Conservation (phyloP, 352 stramenopile species). For the Globisporangium nodosum region DNA sequence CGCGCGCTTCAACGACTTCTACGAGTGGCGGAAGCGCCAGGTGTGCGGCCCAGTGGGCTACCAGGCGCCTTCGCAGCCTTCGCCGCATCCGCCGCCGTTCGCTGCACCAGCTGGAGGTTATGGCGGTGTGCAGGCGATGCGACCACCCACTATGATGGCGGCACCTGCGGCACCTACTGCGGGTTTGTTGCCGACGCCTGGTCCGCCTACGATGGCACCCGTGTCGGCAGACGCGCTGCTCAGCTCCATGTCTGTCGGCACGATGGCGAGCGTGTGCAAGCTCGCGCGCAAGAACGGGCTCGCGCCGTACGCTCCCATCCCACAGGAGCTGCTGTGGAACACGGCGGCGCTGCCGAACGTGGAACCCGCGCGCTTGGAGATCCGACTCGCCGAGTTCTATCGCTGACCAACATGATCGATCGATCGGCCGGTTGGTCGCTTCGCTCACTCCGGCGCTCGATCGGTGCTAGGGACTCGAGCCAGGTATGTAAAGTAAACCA, state of each 20-base stretch:
- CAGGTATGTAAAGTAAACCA: constrained; percentile 3
- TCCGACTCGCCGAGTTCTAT: constrained; percentile 56
- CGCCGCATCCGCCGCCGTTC: constrained; percentile 5
- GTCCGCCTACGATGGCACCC: background rate
- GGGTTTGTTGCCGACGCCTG: background rate
- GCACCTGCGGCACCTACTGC: background rate
- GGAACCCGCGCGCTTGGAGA: constrained; percentile 45
- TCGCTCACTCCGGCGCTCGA: background rate
- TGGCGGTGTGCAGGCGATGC: background rate
- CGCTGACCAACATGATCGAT: constrained; percentile 8
- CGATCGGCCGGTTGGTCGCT: background rate
- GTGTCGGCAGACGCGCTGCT: constrained; percentile 10
- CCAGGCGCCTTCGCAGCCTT: background rate
- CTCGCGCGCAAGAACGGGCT: constrained; percentile 26
- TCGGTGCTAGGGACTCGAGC: background rate
- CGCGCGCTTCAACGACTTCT: constrained; percentile 46
- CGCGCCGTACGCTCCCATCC: constrained; percentile 33
- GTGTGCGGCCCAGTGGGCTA: constrained; percentile 4
- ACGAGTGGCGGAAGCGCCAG: constrained; percentile 43
- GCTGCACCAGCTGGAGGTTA: background rate
- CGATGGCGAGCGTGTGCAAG: constrained; percentile 54
- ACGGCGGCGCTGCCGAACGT: constrained; percentile 24
- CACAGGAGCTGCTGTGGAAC: constrained; percentile 28
- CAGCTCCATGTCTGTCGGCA: constrained; percentile 28
- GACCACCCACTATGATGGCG: background rate